A percentile compares a stretch with the other conserved stretches of the same genome.
These are phyloP conservation scores for Lablab purpureus DNA, from an alignment of 306 rosid genomes.

Conservation along the genomic window DNA sequence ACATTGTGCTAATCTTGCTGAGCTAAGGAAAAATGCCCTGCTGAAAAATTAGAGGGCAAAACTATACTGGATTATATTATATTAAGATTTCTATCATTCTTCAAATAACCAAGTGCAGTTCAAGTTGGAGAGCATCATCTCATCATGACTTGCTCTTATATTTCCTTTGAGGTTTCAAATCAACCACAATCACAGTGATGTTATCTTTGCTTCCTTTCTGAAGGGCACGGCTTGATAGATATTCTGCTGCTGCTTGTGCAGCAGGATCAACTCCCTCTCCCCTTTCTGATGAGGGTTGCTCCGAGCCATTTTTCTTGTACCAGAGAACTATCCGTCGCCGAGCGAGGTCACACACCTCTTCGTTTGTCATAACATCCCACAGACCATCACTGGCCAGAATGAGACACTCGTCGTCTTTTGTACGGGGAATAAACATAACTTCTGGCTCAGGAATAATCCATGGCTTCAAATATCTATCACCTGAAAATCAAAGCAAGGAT, in stretches of 20 bases:
- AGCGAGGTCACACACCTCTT: slow-evolving; percentile 88
- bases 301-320: slow-evolving; percentile 80
- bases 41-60: slow-evolving; percentile 75
- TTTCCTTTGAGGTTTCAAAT: slow-evolving; percentile 88
- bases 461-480: slow-evolving; percentile 61
- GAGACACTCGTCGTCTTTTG: slow-evolving; percentile 86
- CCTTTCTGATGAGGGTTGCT: slow-evolving; percentile 59
- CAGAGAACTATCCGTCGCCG: slow-evolving; percentile 77
- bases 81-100: slow-evolving; percentile 50
- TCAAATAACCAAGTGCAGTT: slow-evolving; percentile 21
- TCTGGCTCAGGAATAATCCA: slow-evolving; percentile 97
- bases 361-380: slow-evolving; percentile 92
- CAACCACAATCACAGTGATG: slow-evolving; percentile 84
- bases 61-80: slow-evolving; percentile 49
- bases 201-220: slow-evolving; percentile 67
- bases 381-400: slow-evolving; percentile 62
- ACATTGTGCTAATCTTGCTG: slow-evolving; percentile 52
- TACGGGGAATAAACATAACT: slow-evolving; percentile 78
- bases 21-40: slow-evolving; percentile 56
- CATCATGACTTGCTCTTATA: slow-evolving; percentile 74
- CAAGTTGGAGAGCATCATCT: slow-evolving; percentile 23
- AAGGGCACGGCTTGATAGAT: slow-evolving; percentile 75
- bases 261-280: slow-evolving; percentile 82
- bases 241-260: slow-evolving; percentile 95
- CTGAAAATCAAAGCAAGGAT: slow-evolving; percentile 52